Percentiles rank a stretch among this genome's conserved stretches.
Conservation (phyloP, 2,329 filamentous ascomycete genomes). For the Fusarium nelsonii region DNA sequence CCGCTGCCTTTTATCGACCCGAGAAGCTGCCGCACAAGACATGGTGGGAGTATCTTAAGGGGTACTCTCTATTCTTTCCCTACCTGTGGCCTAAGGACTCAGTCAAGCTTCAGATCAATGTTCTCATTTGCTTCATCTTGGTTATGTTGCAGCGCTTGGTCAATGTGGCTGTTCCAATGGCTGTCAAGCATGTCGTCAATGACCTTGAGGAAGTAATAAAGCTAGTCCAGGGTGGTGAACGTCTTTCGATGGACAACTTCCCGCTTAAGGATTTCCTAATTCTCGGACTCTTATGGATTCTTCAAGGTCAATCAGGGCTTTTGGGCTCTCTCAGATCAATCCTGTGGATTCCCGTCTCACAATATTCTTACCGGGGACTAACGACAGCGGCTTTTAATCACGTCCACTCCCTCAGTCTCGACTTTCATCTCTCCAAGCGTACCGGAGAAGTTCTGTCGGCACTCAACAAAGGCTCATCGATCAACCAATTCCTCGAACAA, state of each 20-base stretch:
- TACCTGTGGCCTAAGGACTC: constrained; percentile 96
- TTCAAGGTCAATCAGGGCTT: constrained; percentile 90
- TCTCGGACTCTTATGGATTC: constrained; percentile 77
- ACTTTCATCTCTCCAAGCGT: constrained; percentile 96
- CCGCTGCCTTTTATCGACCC: constrained; percentile 88
- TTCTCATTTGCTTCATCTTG: constrained; percentile 84
- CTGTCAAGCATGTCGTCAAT: constrained; percentile 84
- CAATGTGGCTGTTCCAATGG: constrained; percentile 86
- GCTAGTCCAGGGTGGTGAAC: constrained; percentile 58
- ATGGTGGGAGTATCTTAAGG: constrained; percentile 96
- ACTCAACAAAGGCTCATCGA: constrained; percentile 93
- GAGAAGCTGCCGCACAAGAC: constrained; percentile 86
- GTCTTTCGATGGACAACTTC: constrained; percentile 52
- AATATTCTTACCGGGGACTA: constrained; percentile 95
- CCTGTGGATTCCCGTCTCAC: constrained; percentile 95
- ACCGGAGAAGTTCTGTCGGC: constrained; percentile 97
- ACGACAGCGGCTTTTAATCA: constrained; percentile 97
- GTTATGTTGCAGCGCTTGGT: constrained; percentile 84
- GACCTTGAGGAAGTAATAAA: constrained; percentile 69
- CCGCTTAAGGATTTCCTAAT: constrained; percentile 53
- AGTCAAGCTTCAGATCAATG: constrained; percentile 77
- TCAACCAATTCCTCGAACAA: constrained; percentile 96
- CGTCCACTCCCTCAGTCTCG: constrained; percentile 92
- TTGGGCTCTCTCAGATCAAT: constrained; percentile 85
- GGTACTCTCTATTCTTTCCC: constrained; percentile 94